Base-by-base conservation (phyloP, 139 green algal genomes). In the Mesostigma viride region DNA sequence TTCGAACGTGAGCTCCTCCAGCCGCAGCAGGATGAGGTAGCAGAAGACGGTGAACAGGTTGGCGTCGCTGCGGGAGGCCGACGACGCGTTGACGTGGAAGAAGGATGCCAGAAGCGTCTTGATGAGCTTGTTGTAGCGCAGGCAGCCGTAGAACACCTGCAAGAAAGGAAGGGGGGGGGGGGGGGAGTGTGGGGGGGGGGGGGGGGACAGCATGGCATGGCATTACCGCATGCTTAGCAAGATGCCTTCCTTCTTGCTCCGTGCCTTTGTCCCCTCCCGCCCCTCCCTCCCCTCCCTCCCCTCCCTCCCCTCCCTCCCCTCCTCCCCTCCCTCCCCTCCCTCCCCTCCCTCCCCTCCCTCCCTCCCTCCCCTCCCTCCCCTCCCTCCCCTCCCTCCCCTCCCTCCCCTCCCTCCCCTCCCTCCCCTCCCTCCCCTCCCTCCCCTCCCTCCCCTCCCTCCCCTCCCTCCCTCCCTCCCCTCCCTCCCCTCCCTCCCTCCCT, bases 1-100 rank as follows among this genome's bases (percentile, higher is more conserved):
- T 28, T 20, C 33, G 47, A 70, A 76, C 20, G 31, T 33, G 22
- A 76, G 69, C 48, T 76, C 69, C 6, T 46, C 28, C 46, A 76
- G 32, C 5, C 69, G 47, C 11, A 70, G 32, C 11, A 76, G 69
- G 3, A 22, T 17, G 3, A 76, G 30, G 69, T 76, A 76, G 22
- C 36, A 45, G 24, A 60, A 70, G 1, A 69, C 31, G 28, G 5
- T 56, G 69, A 66, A 76, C 47, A 70, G 28, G 47, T 70, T 11
- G 22, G 11, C 34, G 69, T 76, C 69, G 69, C 27, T 48, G 31
- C 69, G 47, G n/a, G n/a, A n/a, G n/a, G n/a, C n/a, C n/a, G n/a
- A n/a, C n/a, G n/a, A n/a, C n/a, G n/a, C n/a, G n/a, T n/a, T n/a
- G n/a, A n/a, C n/a, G n/a, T n/a, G n/a, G n/a, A n/a, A n/a, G n/a